These are phyloP conservation scores for Microsporum audouinii DNA, from an alignment of 2,329 filamentous ascomycete genomes.

Conservation along the genomic window DNA sequence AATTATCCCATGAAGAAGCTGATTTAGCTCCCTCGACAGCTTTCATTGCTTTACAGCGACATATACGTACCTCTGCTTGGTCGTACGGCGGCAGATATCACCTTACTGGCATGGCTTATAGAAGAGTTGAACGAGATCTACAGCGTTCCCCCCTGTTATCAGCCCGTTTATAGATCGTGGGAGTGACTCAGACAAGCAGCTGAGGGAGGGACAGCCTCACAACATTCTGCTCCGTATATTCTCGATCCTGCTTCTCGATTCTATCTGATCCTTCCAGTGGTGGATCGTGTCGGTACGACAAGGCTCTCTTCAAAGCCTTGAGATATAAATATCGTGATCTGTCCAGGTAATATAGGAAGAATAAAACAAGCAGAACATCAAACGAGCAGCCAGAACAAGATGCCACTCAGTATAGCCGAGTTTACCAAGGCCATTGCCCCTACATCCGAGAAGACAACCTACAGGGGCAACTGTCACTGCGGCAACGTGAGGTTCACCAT, in stretches of 20 bases:
- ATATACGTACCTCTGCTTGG: no score
- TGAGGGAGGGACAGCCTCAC: not conserved
- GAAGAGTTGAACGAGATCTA: no score
- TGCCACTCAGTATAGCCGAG: not conserved
- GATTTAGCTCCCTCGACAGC: no score
- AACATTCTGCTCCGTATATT: not conserved
- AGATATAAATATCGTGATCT: not conserved
- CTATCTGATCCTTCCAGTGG: not conserved
- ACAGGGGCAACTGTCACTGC: conserved; percentile 21
- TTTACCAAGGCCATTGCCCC: not conserved
- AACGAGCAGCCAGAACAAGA: not conserved
- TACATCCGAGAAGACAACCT: conserved; percentile 4
- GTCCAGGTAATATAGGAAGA: not conserved
- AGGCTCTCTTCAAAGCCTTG: not conserved
- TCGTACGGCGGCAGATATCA: no score
- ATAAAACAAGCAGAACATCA: not conserved
- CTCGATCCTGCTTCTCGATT: not conserved
- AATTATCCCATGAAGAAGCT: no score
- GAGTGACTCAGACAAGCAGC: not conserved
- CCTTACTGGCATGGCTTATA: no score
- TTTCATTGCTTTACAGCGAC: no score
- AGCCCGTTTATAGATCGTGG: no score
- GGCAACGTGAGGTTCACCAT: conserved; percentile 16
- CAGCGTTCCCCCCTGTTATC: no score
- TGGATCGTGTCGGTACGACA: not conserved